A percentile compares a stretch with the other conserved stretches of the same genome.
These are phyloP conservation scores for Blastomyces parvus DNA, from an alignment of 2,329 filamentous ascomycete species.

Conservation along the genomic window DNA sequence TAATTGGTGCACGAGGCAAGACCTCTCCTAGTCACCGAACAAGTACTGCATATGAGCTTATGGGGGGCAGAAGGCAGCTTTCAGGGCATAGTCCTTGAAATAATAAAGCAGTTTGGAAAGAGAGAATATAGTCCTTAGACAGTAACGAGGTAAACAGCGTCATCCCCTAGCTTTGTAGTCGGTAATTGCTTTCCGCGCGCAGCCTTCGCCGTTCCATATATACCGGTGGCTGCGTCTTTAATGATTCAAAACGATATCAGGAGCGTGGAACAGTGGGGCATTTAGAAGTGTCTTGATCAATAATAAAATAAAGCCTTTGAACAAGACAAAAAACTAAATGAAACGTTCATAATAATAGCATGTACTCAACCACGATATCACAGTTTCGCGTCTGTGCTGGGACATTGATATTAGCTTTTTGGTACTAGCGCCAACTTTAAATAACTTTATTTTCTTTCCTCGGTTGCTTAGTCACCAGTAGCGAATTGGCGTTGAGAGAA, in stretches of 20 bases:
- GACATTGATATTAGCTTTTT: not conserved
- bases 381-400: too few relatives aligned
- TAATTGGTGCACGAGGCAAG: not conserved
- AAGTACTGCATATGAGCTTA: not conserved
- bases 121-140: not conserved
- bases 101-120: not conserved
- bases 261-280: not conserved
- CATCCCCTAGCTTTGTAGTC: not conserved
- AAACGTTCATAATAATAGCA: not conserved
- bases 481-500: too few relatives aligned
- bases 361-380: too few relatives aligned
- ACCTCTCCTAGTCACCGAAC: not conserved
- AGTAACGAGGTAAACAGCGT: not conserved
- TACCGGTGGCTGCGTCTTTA: not conserved
- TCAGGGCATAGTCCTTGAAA: not conserved
- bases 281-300: not conserved
- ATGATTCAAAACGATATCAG: not conserved
- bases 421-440: not conserved
- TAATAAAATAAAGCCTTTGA: not conserved
- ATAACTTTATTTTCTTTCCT: not conserved
- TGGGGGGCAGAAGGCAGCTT: not conserved
- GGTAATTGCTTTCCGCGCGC: too few relatives aligned
- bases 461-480: not conserved
- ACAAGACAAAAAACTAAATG: not conserved
- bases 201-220: too few relatives aligned